Evolutionary conservation across 768 basidiomycete species (phyloP), one percentile per base, ranked within the genome.

Genomic region (Termitomyces sp.): DNA sequence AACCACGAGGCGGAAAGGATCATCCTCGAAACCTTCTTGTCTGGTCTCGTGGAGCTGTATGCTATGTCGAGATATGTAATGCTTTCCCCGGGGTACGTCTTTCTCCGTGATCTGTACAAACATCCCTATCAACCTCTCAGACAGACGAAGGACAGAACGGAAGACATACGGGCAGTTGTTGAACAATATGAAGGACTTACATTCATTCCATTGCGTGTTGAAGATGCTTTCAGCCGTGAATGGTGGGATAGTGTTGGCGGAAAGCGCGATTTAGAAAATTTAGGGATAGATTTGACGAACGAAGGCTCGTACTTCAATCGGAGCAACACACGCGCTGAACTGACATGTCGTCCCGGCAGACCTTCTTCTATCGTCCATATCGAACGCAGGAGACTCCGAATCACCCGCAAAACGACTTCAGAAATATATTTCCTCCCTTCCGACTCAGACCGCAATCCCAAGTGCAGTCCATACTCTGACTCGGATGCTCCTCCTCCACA

Each of bases 381-480:
- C 73, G 38, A 57, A 65, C 20, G 24, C 53, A 8, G 63, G 57
- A 1, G 35, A 53, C 7, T 15, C 45, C 7, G 9, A 33, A 20
- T 63, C 63, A 20, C 68, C 75, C 70, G 46, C 65, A 63, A 36
- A 73, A 57, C 60, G 77, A 64, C 67, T 82, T 73, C 81, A 74
- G 33, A 69, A 74, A 9, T 90, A 87, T 68, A 76, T 94, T 1
- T 74, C 78, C 8, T 83, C 86, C 3, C 78, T 93, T 2, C 92
- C 92, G 1, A 92, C 92, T 0, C 83, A 84, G 60, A 92, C 91
- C 0, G 90, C 91, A 16, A 71, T 88, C 40, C 77, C 81, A 6
- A 82, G 75, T 33, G 80, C 88, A 0, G 76, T 92, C 50, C 79
- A 82, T 49, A 82, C 75, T 18, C 76, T 94, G 15, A 79, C 79